Conservation (phyloP, 1,139 yeast genomes). For the Lodderomyces metapsilosis region DNA sequence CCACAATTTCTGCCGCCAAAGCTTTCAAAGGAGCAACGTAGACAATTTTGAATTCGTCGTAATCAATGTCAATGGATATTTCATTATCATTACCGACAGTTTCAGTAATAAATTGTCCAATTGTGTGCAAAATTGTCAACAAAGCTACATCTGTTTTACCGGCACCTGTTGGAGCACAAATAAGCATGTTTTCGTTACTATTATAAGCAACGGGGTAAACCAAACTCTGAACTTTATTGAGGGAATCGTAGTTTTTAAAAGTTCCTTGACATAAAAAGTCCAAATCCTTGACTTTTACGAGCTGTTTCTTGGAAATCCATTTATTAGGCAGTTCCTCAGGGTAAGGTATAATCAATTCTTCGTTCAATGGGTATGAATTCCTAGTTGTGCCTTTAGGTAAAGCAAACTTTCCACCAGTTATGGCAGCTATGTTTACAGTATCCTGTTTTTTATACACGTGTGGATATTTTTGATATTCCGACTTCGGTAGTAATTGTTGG, state of each 20-base stretch:
- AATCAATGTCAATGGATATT: conserved; percentile 61
- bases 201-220: conserved; percentile 91
- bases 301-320: conserved; percentile 51
- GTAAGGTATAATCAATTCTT: conserved; percentile 82
- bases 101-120: conserved; percentile 63
- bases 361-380: conserved; percentile 59
- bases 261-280: conserved; percentile 84
- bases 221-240: conserved; percentile 88
- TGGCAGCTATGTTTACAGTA: conserved; percentile 62
- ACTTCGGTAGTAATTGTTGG: conserved; percentile 47
- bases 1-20: conserved; percentile 95
- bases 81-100: conserved; percentile 46
- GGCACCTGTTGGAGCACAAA: conserved; percentile 99
- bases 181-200: conserved; percentile 92
- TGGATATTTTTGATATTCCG: conserved; percentile 62
- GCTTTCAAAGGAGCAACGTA: conserved; percentile 98
- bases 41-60: conserved; percentile 82
- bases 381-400: conserved; percentile 84
- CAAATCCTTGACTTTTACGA: conserved; percentile 59
- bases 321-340: conserved; percentile 50
- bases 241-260: conserved; percentile 69
- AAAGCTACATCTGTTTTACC: conserved; percentile 98
- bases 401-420: conserved; percentile 76
- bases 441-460: conserved; percentile 80
- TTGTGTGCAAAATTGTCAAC: conserved; percentile 74